phyloP scores from a whole-genome alignment of 1,284 basidiomycete species.

The Puccinia triticina region DNA sequence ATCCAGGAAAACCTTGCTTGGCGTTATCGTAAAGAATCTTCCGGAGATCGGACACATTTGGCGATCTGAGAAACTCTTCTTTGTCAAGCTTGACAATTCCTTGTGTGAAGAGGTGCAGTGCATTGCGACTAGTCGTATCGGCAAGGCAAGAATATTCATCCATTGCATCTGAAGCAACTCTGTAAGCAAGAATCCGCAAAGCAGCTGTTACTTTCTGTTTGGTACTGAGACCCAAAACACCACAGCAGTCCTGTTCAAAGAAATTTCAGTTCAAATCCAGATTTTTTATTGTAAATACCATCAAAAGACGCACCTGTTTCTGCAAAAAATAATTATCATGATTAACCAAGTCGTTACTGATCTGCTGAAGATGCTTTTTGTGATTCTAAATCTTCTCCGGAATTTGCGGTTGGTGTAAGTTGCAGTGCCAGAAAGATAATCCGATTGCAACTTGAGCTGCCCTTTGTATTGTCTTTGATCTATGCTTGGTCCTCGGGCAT shows the following conservation, averaged over 20 bases:
- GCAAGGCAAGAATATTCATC: too few relatives aligned
- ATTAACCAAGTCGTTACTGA: neutral
- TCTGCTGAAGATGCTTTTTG: neutral
- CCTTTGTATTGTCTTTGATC: neutral
- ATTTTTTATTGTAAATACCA: neutral
- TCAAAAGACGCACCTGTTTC: neutral
- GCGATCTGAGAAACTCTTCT: too few relatives aligned
- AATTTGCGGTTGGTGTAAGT: neutral
- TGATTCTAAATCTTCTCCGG: slow-evolving; percentile 4
- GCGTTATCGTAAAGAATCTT: too few relatives aligned
- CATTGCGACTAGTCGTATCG: too few relatives aligned
- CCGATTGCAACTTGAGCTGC: neutral
- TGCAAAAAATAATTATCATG: slow-evolving; percentile 6
- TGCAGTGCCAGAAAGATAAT: neutral
- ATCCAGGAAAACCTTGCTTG: too few relatives aligned
- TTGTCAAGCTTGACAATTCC: too few relatives aligned
- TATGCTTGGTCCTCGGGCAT: neutral
- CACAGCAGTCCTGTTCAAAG: neutral
- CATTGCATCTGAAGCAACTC: too few relatives aligned
- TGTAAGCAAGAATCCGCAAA: too few relatives aligned
- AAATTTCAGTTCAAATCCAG: neutral
- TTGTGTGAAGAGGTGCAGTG: too few relatives aligned
- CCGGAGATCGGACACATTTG: too few relatives aligned
- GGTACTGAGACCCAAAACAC: neutral
- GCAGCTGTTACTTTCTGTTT: neutral